Conservation (phyloP, 2,329 filamentous ascomycete genomes). For the Botryotinia calthae region DNA sequence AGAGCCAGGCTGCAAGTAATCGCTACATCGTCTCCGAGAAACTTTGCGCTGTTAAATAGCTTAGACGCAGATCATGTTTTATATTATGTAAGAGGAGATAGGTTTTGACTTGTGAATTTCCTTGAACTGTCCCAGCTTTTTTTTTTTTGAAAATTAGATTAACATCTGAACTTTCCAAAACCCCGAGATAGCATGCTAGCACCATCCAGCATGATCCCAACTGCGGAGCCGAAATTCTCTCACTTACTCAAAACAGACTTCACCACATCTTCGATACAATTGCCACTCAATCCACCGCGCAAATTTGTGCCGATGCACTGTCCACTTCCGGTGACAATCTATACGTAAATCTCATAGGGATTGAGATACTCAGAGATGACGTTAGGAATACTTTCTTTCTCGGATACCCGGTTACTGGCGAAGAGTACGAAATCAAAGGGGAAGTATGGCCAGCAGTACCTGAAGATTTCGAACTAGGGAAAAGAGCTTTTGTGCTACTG, state of each 20-base stretch:
- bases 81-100: constrained; percentile 38
- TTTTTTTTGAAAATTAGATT: too few relatives aligned
- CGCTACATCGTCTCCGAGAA: constrained; percentile 40
- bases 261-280: constrained; percentile 50
- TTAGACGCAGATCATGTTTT: constrained; percentile 45
- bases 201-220: constrained; percentile 38
- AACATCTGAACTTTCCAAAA: too few relatives aligned
- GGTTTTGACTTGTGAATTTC: not conserved
- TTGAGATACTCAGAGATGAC: not conserved
- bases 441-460: not conserved
- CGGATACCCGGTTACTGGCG: not conserved
- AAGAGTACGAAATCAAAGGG: not conserved
- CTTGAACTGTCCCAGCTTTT: not conserved
- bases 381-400: not conserved
- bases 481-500: not conserved
- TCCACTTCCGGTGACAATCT: not conserved
- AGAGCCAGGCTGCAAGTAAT: constrained; percentile 33
- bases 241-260: constrained; percentile 44
- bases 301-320: constrained; percentile 20
- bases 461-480: not conserved
- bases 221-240: constrained; percentile 44
- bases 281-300: constrained; percentile 19
- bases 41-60: constrained; percentile 40
- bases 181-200: not conserved
- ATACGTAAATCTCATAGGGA: constrained; percentile 1